Evolutionary conservation across 1,284 basidiomycete genomes (phyloP), one percentile per base, ranked within the genome.

Genomic region (Anthracocystis setariae): DNA sequence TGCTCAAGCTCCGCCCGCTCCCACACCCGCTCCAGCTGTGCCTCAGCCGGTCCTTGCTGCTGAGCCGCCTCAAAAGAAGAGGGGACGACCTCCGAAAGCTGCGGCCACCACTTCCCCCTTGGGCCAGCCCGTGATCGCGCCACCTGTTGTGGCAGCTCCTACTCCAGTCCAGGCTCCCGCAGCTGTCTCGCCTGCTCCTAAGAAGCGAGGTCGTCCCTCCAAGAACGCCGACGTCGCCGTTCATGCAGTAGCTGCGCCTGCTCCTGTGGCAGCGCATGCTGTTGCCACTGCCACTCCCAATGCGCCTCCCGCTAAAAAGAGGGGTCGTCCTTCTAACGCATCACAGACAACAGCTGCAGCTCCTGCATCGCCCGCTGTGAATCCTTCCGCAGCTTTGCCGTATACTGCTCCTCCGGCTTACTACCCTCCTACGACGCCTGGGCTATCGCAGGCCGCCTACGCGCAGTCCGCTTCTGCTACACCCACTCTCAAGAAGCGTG

Each of bases 291-390:
- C 24, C 20, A 25, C 48, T 13, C 21, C 51, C 10, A 35, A 4
- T 17, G 44, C 44, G 40, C 42, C 51, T 50, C 27, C 62, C n/a
- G 57, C 48, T 29, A 63, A 53, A 46, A 68, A 68, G 65, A 48
- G 65, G 8, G 65, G 65, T 4, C 65, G 65, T 15, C 65, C 65
- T n/a, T 61, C 58, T 2, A 67, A 67, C 27, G 58, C 59, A n/a
- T 57, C 65, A 7, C 29, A 61, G 2, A 48, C 38, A 27, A 58
- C 40, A 20, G 55, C 55, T 9, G 50, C 62, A 24, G 53, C 44
- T 38, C 54, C 40, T 21, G 62, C 54, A n/a, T 46, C 54, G 23
- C 47, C 50, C 5, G 52, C 52, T 5, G 51, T 47, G 8, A 23
- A 42, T 12, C 47, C 50, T 20, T 24, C 44, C 35, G 25, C 51